Conservation (phyloP, 2,329 filamentous ascomycete species). For the Pyrenochaeta sp. region DNA sequence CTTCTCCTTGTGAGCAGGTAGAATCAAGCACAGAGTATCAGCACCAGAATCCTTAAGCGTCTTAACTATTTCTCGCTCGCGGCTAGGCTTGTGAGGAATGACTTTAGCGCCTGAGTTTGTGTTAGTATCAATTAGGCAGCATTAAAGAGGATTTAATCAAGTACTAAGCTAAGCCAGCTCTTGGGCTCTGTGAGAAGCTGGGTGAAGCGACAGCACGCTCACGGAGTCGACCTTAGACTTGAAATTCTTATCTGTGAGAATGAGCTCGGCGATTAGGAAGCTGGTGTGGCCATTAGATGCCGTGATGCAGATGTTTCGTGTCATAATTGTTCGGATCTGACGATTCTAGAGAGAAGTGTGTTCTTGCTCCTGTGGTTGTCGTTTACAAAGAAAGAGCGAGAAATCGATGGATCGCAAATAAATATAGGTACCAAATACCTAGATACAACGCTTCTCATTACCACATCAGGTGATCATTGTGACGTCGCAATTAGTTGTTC, state of each 20-base stretch:
- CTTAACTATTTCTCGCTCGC: slow-evolving; percentile 48
- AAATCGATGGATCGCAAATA: too few species aligned
- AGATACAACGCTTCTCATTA: too few species aligned
- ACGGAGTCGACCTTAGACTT: slow-evolving; percentile 52
- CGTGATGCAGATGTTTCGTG: slow-evolving; percentile 59
- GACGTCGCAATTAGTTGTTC: too few species aligned
- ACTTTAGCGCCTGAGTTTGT: slow-evolving; percentile 42
- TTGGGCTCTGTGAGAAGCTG: slow-evolving; percentile 47
- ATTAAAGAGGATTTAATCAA: background rate
- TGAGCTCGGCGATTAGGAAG: slow-evolving; percentile 59
- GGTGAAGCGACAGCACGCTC: slow-evolving; percentile 52
- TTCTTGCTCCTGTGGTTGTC: too few species aligned
- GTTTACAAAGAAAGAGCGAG: too few species aligned
- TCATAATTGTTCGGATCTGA: too few species aligned
- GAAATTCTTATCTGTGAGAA: slow-evolving; percentile 56
- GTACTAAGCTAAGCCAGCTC: slow-evolving; percentile 52
- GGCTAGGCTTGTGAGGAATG: slow-evolving; percentile 53
- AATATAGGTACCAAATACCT: too few species aligned
- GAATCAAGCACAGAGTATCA: slow-evolving; percentile 60
- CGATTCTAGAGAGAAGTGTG: too few species aligned
- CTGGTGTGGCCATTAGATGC: slow-evolving; percentile 61
- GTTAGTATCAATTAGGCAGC: background rate
- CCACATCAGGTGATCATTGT: too few species aligned
- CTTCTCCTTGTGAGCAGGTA: slow-evolving; percentile 57
- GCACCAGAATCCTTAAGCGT: slow-evolving; percentile 54